phyloP scores from a whole-genome alignment of 2,329 filamentous ascomycete species.

The Monilinia aucupariae region DNA sequence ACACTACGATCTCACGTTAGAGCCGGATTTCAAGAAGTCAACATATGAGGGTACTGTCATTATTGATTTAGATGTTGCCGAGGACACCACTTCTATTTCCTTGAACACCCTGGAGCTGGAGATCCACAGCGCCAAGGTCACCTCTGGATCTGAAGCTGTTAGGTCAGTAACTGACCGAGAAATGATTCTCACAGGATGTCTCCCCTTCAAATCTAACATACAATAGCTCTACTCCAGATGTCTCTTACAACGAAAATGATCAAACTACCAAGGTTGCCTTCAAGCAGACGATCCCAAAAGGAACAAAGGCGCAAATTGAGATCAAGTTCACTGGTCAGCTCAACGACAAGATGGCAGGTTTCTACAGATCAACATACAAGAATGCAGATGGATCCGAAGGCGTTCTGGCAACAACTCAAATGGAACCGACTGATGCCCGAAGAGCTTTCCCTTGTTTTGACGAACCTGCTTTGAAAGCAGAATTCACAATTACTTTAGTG shows the following conservation, averaged over 20 bases:
- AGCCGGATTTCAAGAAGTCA: conserved; percentile 84
- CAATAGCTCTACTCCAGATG: conserved; percentile 56
- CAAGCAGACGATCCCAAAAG: conserved; percentile 64
- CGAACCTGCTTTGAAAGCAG: conserved; percentile 88
- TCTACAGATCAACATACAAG: conserved; percentile 95
- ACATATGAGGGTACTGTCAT: conserved; percentile 78
- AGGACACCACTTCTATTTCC: conserved; percentile 79
- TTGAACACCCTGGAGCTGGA: conserved; percentile 85
- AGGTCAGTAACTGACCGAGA: conserved; percentile 35
- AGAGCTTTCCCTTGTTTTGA: conserved; percentile 95
- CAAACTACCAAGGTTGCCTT: conserved; percentile 82
- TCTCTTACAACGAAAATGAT: conserved; percentile 70
- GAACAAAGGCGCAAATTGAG: conserved; percentile 70
- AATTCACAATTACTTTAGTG: conserved; percentile 84
- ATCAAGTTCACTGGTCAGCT: conserved; percentile 73
- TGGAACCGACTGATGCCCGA: conserved; percentile 92
- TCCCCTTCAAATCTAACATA: conserved; percentile 28
- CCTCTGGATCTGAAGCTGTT: conserved; percentile 50
- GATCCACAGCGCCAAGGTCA: conserved; percentile 68
- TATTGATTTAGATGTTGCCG: conserved; percentile 80
- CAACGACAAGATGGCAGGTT: conserved; percentile 95
- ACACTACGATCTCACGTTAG: conserved; percentile 87
- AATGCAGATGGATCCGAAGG: conserved; percentile 70
- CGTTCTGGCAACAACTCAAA: conserved; percentile 85
- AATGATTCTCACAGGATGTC: not conserved